Conservation (phyloP, 257 asterid genomes). For the Scutellaria galericulata region DNA sequence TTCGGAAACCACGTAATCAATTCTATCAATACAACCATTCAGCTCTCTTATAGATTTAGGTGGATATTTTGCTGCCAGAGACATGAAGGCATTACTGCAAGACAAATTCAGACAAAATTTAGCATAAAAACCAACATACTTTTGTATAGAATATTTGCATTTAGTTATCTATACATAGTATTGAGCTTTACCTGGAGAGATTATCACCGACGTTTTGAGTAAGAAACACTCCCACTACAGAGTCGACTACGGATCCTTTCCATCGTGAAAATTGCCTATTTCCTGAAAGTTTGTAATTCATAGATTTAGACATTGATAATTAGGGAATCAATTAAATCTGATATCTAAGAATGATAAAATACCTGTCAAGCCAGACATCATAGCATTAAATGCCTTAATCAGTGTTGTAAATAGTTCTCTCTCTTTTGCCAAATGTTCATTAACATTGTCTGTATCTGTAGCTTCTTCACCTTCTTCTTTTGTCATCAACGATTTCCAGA, state of each 20-base stretch:
- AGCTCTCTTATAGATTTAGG: conserved; percentile 26
- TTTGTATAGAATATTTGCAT: neutral
- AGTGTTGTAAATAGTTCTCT: conserved; percentile 34
- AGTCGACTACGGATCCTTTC: conserved; percentile 71
- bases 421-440: conserved; percentile 39
- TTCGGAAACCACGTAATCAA: neutral
- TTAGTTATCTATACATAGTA: neutral
- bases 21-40: conserved; percentile 14
- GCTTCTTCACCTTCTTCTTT: conserved; percentile 30
- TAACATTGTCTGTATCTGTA: conserved; percentile 35
- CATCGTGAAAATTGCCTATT: conserved; percentile 49
- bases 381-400: conserved; percentile 34
- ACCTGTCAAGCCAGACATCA: conserved; percentile 58
- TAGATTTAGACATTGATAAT: neutral
- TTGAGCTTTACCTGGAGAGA: conserved; percentile 54
- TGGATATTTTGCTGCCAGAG: conserved; percentile 52
- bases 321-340: neutral
- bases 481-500: conserved; percentile 46
- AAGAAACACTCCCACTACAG: conserved; percentile 61
- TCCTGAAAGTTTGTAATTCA: conserved; percentile 42
- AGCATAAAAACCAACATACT: neutral
- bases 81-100: conserved; percentile 64
- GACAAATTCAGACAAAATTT: neutral
- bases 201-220: conserved; percentile 65
- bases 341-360: neutral